Base-by-base conservation (phyloP, 2,329 filamentous ascomycete species). In the Cordyceps fumosorosea region DNA sequence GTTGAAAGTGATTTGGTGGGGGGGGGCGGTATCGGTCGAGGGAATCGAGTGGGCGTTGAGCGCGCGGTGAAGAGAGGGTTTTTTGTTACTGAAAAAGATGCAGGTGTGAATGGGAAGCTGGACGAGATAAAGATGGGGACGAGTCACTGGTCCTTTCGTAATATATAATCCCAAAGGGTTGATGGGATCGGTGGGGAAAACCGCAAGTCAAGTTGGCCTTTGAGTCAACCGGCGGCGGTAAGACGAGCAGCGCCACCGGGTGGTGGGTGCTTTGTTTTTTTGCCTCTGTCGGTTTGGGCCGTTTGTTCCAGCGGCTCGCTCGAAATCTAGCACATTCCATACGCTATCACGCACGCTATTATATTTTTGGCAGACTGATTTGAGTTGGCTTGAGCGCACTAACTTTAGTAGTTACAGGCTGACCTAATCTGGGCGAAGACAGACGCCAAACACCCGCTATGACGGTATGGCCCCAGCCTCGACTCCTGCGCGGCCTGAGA, bases 151-250 rank as follows among this genome's bases (percentile, higher is more conserved):
- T 22, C 42, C 51, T 50, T 48, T 40, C 16, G 60, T 60, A 66
- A 65, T 60, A 65, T 57, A 62, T 64, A 71, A 60, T 47, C 48
- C 52, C 48, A 60, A 48, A 60, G 59, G 52, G 32, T 61, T 48
- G 42, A 42, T 67, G 68, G 70, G 71, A 73, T 69, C 65, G 65
- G 68, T 67, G 50, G 34, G 22, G 37, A 32, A 24, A 51, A 63
- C 40, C 55, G 24, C 47, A 52, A 18, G 45, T 62, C 42, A 20
- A 20, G n/a, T 47, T 20, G 67, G 66, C 61, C 56, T 60, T 65
- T 75, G 73, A 76, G 68, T 76, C 74, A 76, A 74, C 70, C 73
- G 74, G 74, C 73, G 67, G 57, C 53, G 53, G 20, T 44, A 44
- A 44, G 40, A 44, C 40, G 40, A 44, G 40, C 66, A 66, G 65